A percentile compares a stretch with the other conserved stretches of the same genome.
Evolutionary conservation across 2,329 filamentous ascomycete species (phyloP).

Genomic region (Drechmeria coniospora): DNA sequence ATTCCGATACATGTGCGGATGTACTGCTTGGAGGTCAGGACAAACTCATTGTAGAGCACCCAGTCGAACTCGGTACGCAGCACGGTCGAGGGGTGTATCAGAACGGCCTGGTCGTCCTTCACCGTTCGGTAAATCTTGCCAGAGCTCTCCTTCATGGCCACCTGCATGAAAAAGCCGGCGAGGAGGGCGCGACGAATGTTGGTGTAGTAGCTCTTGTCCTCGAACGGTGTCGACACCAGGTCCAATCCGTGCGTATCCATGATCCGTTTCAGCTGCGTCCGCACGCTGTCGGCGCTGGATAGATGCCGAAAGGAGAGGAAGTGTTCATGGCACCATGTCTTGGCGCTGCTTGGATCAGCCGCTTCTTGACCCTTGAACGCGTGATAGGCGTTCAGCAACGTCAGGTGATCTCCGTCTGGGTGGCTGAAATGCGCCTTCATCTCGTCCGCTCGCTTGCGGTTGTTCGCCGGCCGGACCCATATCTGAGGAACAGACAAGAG

Average conservation of each 20-base stretch:
- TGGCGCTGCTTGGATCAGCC: constrained; percentile 48
- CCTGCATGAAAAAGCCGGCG: constrained; percentile 98
- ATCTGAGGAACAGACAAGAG: constrained; percentile 89
- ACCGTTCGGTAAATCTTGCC: constrained; percentile 90
- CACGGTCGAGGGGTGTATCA: constrained; percentile 87
- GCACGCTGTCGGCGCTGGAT: constrained; percentile 86
- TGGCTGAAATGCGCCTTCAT: constrained; percentile 95
- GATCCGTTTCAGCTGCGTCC: constrained; percentile 79
- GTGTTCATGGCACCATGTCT: constrained; percentile 94
- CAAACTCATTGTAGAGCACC: constrained; percentile 98
- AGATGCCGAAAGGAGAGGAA: constrained; percentile 83
- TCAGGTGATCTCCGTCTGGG: constrained; percentile 86
- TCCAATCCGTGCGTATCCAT: constrained; percentile 89
- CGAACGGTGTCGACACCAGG: constrained; percentile 75
- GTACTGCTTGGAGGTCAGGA: constrained; percentile 95
- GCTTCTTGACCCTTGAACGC: constrained; percentile 68
- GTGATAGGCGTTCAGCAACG: constrained; percentile 93
- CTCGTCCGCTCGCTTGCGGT: constrained; percentile 83
- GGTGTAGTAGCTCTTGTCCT: constrained; percentile 93
- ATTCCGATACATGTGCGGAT: constrained; percentile 87
- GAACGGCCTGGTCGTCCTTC: constrained; percentile 88
- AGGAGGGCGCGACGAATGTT: constrained; percentile 91
- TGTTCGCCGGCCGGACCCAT: constrained; percentile 73
- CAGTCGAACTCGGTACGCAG: constrained; percentile 81
- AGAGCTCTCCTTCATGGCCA: constrained; percentile 79